Base-by-base conservation (phyloP, 257 asterid genomes). In the Gentiana macrophylla region DNA sequence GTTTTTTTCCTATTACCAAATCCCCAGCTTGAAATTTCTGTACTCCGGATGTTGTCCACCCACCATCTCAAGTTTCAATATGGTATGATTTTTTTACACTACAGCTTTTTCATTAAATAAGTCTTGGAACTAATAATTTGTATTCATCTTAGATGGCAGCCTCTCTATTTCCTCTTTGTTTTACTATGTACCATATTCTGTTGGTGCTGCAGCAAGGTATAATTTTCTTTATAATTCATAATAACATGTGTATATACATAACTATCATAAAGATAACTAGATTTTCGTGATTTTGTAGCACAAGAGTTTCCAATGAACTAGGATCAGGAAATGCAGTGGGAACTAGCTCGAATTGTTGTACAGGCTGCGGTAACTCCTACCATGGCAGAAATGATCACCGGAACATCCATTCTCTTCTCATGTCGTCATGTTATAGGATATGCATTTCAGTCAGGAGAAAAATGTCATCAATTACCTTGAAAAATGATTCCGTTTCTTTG, bases 191-290 rank as follows among this genome's bases (percentile, higher is more conserved):
- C 87, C 87, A 10, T 75, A 66, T 70, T 77, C 81, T 13, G 67
- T 77, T 37, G 82, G 84, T 37, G 76, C 83, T 64, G 84, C 84
- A 43, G 87, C 84, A 57, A 83, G 92, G 92, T 82, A 73, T n/a
- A 50, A 7, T 10, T 5, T 41, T 41, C 1, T 41, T 3, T 41
- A 41, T 41, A 3, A 5, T 4, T 15, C 24, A 15, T 15, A 15
- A 15, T 15, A 15, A 15, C 46, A 41, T 3, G 2, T 41, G 8
- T 41, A 41, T 41, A 43, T 11, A 6, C 9, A 12, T 1, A 41
- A 41, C 9, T 41, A 41, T 41, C 2, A 86, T 82, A 82, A 11
- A 84, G 79, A 49, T 78, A 82, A 50, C 80, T 57, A 65, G 60
- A 82, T 50, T 61, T 65, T 52, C 38, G 80, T 66, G 9, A 84